These are phyloP conservation scores for Chiua virens DNA, from an alignment of 768 basidiomycete species.

Conservation along the genomic window DNA sequence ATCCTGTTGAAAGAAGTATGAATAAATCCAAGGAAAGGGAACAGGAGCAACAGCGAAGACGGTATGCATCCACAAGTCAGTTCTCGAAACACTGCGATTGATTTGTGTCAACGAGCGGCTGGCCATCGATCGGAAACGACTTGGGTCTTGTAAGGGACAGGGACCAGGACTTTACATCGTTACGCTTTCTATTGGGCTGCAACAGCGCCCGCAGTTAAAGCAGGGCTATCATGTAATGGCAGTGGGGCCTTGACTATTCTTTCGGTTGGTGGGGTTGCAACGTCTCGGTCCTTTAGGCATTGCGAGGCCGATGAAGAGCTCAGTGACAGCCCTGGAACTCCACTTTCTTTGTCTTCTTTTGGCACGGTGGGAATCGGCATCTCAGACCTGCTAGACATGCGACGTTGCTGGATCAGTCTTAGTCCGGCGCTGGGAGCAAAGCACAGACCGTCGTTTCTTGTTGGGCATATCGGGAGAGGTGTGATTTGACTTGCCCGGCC, in stretches of 20 bases:
- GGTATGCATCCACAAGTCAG: slow-evolving; percentile 8
- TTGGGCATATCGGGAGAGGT: slow-evolving; percentile 71
- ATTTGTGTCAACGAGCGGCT: slow-evolving; percentile 1
- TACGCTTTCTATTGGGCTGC: slow-evolving; percentile 28
- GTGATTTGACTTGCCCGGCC: slow-evolving; percentile 58
- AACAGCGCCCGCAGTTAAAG: slow-evolving; percentile 48
- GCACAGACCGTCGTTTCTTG: slow-evolving; percentile 77
- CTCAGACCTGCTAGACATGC: slow-evolving; percentile 43
- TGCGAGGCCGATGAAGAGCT: slow-evolving; percentile 31
- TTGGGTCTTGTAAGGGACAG: slow-evolving; percentile 1
- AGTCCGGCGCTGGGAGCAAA: slow-evolving; percentile 14
- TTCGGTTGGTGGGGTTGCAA: slow-evolving; percentile 40
- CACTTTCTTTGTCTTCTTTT: slow-evolving; percentile 41
- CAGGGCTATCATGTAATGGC: slow-evolving; percentile 60
- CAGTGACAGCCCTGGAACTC: slow-evolving; percentile 34
- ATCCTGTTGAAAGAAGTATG: slow-evolving; percentile 34
- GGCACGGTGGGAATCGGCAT: slow-evolving; percentile 21
- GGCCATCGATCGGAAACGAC: neutral
- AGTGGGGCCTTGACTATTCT: slow-evolving; percentile 55
- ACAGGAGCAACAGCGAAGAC: slow-evolving; percentile 16
- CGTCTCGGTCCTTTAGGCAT: slow-evolving; percentile 39
- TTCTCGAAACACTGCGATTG: slow-evolving; percentile 3
- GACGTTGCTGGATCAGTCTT: slow-evolving; percentile 31
- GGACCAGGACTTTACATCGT: neutral
- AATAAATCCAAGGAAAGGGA: slow-evolving; percentile 30